Percentiles rank a stretch among this genome's conserved stretches.
These are phyloP conservation scores for Fusarium ambrosium DNA, from an alignment of 2,329 filamentous ascomycete genomes.

Conservation along the genomic window DNA sequence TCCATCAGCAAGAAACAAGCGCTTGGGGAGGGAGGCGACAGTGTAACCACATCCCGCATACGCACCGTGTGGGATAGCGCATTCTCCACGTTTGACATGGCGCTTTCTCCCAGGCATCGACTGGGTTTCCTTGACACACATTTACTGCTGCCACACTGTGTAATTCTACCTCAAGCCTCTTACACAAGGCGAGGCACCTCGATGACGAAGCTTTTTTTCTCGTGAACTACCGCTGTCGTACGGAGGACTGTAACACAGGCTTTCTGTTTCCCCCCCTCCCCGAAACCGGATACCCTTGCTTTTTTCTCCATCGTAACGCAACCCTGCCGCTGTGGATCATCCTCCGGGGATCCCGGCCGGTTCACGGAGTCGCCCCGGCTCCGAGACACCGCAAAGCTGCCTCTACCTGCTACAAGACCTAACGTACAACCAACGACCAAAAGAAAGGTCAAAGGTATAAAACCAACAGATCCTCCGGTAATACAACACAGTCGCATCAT, in stretches of 20 bases:
- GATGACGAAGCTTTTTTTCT: slow-evolving; percentile 4
- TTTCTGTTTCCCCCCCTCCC: neutral
- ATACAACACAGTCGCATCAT: neutral
- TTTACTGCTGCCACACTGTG: slow-evolving; percentile 13
- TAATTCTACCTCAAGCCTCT: slow-evolving; percentile 18
- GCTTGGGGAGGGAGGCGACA: slow-evolving; percentile 19
- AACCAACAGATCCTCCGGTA: neutral
- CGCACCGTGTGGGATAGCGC: slow-evolving; percentile 24
- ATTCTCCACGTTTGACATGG: slow-evolving; percentile 10
- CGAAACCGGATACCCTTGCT: slow-evolving; percentile 5
- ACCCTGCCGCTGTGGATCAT: slow-evolving; percentile 21
- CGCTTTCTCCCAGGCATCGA: slow-evolving; percentile 21
- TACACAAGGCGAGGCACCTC: neutral
- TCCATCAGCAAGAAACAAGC: slow-evolving; percentile 9
- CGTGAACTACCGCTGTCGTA: neutral
- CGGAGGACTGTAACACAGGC: no score
- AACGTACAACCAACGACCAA: neutral
- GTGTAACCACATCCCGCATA: slow-evolving; percentile 10
- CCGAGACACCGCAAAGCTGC: slow-evolving; percentile 29
- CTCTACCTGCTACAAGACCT: slow-evolving; percentile 1
- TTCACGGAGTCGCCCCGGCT: slow-evolving; percentile 29
- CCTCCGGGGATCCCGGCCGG: slow-evolving; percentile 29
- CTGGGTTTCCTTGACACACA: slow-evolving; percentile 3
- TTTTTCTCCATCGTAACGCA: neutral
- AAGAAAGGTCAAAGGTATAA: neutral